Evolutionary conservation across 1,284 basidiomycete species (phyloP), one percentile per base, ranked within the genome.

Genomic region (Testicularia cyperi): DNA sequence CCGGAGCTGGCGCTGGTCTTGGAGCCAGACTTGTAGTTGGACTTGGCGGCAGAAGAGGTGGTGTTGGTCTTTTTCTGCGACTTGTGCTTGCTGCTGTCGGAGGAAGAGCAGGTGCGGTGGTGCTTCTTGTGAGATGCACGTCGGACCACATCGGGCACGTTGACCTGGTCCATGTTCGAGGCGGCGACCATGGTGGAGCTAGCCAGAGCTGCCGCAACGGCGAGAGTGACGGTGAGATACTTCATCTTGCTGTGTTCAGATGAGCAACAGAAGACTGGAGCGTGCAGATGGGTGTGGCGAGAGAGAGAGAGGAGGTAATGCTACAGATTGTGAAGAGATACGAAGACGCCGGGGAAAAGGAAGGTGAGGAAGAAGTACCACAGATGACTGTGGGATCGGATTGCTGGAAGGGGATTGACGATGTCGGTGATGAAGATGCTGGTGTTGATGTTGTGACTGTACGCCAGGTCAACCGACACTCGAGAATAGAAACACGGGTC

Each of bases 171-270:
- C 21, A 53, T 28, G 32, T 31, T 45, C 16, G 61, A 60, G 6
- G 61, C 61, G 12, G 56, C 44, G 13, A 57, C 61, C 33, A 64
- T 26, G 20, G 56, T 39, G 32, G 56, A 48, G 48, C 45, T 54
- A 16, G 43, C 56, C n/a, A 64, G 31, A 18, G 61, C 21, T 21
- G 51, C 61, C 9, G 45, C 48, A 22, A 60, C 37, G 22, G 45
- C 48, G 27, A 60, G 42, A 14, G 51, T 31, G 37, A 45, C 35
- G 32, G 45, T 33, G 28, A 54, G 41, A 15, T 22, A 64, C 48
- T 61, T 65, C 62, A 61, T 65, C 19, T 25, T 53, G 48, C 21
- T 23, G 5, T 32, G 23, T n/a, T 27, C 8, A 16, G 22, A 14
- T 25, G 27, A 21, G 28, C 30, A 22, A n/a, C 9, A 16, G 40